Evolutionary conservation across 1,284 basidiomycete genomes (phyloP), one percentile per base, ranked within the genome.

Genomic region (Neotropicomus parvogracilis): DNA sequence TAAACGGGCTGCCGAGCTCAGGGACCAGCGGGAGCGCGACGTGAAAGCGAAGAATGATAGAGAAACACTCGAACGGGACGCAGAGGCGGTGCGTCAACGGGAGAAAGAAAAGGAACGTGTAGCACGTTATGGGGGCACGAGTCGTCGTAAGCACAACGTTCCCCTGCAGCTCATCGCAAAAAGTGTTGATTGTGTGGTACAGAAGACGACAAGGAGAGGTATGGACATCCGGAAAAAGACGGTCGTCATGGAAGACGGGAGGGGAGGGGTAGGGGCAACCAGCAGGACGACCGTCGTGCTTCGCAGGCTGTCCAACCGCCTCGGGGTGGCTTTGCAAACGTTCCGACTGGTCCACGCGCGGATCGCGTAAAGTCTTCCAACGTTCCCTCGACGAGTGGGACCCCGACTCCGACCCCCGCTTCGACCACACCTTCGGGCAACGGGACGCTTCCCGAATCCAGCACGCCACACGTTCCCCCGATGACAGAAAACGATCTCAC

Each of bases 311-410:
- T 65, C 42, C 70, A 66, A 48, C 60, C 56, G 6, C 45, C 55
- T 54, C 59, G 55, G 26, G 16, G 47, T 42, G 72, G 74, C 4
- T 84, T 77, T 59, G 77, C 81, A 56, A 83, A 83, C 52, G 75
- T 89, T 8, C 88, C 88, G 14, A 91, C 88, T n/a, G 88, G 81
- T n/a, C 88, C 88, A 51, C 82, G 88, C 29, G 88, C 88, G 43
- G 84, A 87, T 54, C 76, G 88, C 28, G 61, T 69, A 36, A 84
- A 79, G 55, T 52, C 62, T 11, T 61, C 58, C 7, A 50, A 36
- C 38, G 57, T 62, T 19, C 65, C 72, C 19, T 66, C 66, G 9
- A 59, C 62, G 17, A 65, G 53, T 32, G 52, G 51, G 9, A 61
- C 59, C 3, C 51, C 58, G 13, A 58, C 66, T 40, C 61, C 53